Evolutionary conservation across 805 yeast genomes (phyloP), one percentile per base, ranked within the genome.

Genomic region (Candida tammaniensis): DNA sequence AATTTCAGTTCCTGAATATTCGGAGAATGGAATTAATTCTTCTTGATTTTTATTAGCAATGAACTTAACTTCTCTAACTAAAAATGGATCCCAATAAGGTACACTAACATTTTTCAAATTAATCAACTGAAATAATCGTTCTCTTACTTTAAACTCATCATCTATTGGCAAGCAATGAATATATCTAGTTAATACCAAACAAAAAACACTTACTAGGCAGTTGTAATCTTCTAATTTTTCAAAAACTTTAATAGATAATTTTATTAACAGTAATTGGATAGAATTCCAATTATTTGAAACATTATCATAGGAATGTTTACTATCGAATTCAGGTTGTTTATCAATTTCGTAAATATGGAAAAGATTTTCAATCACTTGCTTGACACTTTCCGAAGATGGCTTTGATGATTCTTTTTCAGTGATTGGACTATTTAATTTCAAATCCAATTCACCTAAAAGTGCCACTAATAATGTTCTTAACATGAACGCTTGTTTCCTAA

Each of bases 21-120:
- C 61, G 1, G 47, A 19, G 38, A 59, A 53, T n/a, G 60, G 78
- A 2, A 76, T 60, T 20, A 76, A 58, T 2, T 74, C 69, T 14
- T 61, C 70, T 12, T 44, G 44, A 14, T 36, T 30, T 17, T 44
- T 45, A 19, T 37, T 45, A 24, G 32, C 45, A 2, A 57, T 44
- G 30, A 77, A 53, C 15, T 55, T 49, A 7, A 79, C 60, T 17
- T 68, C 71, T 40, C 89, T 64, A 1, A 86, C 60, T 7, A 91
- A 36, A 36, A 68, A 72, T 1, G 81, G 78, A 54, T 91, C 96
- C 86, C 95, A 86, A 48, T 86, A 86, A 1, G 64, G 58, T 9
- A 64, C 44, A 7, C 50, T 38, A 9, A 58, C 48, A 11, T 27
- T 54, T 30, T 39, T 61, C 21, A 57, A 41, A 9, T 42, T 17